These are phyloP conservation scores for Zygoascus ofunaensis DNA, from an alignment of 805 yeast species.

Conservation along the genomic window DNA sequence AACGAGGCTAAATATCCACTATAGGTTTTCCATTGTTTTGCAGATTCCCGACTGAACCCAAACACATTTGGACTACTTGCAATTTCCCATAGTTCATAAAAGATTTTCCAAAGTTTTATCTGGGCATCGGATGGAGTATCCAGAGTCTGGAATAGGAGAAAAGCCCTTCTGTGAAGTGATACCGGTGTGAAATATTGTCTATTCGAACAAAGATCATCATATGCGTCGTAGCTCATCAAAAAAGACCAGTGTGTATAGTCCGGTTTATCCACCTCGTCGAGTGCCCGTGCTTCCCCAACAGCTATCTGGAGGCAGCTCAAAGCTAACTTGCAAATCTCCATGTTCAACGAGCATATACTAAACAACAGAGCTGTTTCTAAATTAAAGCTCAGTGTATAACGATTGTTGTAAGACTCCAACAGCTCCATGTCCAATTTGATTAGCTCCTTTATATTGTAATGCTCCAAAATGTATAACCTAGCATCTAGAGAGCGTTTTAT, in stretches of 20 bases:
- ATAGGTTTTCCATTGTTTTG: conserved; percentile 46
- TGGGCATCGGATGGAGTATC: conserved; percentile 30
- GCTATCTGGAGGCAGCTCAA: conserved; percentile 33
- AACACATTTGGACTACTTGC: conserved; percentile 14
- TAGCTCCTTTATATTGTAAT: conserved; percentile 22
- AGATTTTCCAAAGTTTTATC: conserved; percentile 35
- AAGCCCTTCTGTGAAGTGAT: conserved; percentile 61
- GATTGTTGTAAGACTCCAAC: conserved; percentile 27
- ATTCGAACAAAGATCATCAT: conserved; percentile 42
- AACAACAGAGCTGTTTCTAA: conserved; percentile 45
- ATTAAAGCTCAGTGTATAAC: conserved; percentile 27
- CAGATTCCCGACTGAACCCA: conserved; percentile 14
- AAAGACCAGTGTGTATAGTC: conserved; percentile 16
- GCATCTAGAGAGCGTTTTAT: conserved; percentile 32
- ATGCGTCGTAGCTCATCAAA: conserved; percentile 32
- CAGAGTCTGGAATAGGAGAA: conserved; percentile 31
- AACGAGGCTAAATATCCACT: conserved; percentile 67
- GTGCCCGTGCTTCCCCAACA: conserved; percentile 20
- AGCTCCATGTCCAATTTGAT: conserved; percentile 19
- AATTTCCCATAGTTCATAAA: conserved; percentile 43
- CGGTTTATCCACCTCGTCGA: conserved; percentile 17
- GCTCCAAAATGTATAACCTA: conserved; percentile 26
- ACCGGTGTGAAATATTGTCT: conserved; percentile 51
- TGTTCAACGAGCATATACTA: conserved; percentile 43
- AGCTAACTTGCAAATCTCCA: conserved; percentile 42